Conservation (phyloP, 352 stramenopile species). For the Phytophthora boehmeriae region DNA sequence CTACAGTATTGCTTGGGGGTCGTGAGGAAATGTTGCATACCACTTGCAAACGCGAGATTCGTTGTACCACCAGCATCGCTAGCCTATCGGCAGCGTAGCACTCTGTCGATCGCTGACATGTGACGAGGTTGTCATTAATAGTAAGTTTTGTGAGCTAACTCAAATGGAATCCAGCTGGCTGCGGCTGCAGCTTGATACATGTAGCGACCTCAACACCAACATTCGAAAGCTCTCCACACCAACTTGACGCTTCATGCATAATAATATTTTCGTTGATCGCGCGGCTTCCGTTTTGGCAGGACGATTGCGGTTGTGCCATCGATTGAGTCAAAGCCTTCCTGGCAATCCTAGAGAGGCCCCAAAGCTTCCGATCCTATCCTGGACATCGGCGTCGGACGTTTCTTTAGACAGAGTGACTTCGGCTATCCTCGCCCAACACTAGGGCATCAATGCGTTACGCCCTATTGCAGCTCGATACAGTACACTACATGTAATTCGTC, state of each 20-base stretch:
- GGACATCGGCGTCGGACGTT: constrained; percentile 29
- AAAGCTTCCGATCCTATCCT: constrained; percentile 36
- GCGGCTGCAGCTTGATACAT: too few relatives aligned
- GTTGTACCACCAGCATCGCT: too few relatives aligned
- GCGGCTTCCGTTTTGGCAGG: constrained; percentile 11
- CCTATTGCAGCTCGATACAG: constrained; percentile 7
- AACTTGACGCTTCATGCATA: neutral
- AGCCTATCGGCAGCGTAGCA: neutral
- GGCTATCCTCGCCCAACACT: constrained; percentile 17
- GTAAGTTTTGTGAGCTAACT: neutral
- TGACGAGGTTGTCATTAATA: neutral
- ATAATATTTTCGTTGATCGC: constrained; percentile 7
- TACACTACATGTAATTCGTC: too few relatives aligned
- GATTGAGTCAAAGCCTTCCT: constrained; percentile 24
- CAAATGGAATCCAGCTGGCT: neutral
- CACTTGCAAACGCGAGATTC: too few relatives aligned
- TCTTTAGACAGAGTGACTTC: constrained; percentile 15
- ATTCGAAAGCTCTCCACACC: neutral
- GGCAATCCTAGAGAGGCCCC: constrained; percentile 31
- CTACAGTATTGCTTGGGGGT: neutral
- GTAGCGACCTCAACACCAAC: too few relatives aligned
- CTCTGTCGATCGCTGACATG: neutral
- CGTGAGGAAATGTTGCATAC: too few relatives aligned
- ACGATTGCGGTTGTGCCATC: constrained; percentile 20
- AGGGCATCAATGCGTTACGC: neutral